A percentile compares a stretch with the other conserved stretches of the same genome.
Evolutionary conservation across 441 rosid species (phyloP).

Genomic region (Erodium moschatum): DNA sequence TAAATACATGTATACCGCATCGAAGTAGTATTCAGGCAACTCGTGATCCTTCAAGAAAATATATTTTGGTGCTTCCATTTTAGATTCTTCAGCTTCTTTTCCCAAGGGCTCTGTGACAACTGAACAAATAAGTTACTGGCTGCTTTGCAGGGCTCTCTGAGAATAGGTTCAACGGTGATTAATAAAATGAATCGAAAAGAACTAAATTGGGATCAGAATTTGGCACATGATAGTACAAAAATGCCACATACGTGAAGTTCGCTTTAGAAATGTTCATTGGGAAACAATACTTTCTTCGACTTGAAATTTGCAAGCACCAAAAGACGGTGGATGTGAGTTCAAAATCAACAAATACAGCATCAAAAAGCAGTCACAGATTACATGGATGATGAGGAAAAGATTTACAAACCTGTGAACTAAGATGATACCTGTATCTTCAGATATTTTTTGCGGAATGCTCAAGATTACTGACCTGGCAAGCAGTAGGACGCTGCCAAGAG

Average conservation of each 20-base stretch:
- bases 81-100: slow-evolving; percentile 53
- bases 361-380: background rate
- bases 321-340: background rate
- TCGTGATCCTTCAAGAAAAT: slow-evolving; percentile 87
- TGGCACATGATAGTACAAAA: background rate
- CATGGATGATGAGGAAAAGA: background rate
- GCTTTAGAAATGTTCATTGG: background rate
- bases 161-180: background rate
- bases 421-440: slow-evolving; percentile 34
- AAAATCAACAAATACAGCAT: background rate
- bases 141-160: slow-evolving; percentile 45
- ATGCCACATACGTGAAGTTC: background rate
- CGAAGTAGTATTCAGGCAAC: slow-evolving; percentile 86
- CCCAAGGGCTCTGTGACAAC: slow-evolving; percentile 56
- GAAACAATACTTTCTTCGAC: slow-evolving; percentile 32
- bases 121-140: slow-evolving; percentile 59
- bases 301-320: slow-evolving; percentile 32
- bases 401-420: slow-evolving; percentile 46
- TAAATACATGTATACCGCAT: slow-evolving; percentile 38
- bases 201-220: background rate
- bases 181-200: background rate
- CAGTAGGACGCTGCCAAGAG: slow-evolving; percentile 11
- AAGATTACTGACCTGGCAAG: slow-evolving; percentile 1
- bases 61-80: slow-evolving; percentile 81
- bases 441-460: slow-evolving; percentile 29